Percentiles rank a stretch among this genome's conserved stretches.
Conservation (phyloP, 2,329 filamentous ascomycete species). For the Penicillium sp. region DNA sequence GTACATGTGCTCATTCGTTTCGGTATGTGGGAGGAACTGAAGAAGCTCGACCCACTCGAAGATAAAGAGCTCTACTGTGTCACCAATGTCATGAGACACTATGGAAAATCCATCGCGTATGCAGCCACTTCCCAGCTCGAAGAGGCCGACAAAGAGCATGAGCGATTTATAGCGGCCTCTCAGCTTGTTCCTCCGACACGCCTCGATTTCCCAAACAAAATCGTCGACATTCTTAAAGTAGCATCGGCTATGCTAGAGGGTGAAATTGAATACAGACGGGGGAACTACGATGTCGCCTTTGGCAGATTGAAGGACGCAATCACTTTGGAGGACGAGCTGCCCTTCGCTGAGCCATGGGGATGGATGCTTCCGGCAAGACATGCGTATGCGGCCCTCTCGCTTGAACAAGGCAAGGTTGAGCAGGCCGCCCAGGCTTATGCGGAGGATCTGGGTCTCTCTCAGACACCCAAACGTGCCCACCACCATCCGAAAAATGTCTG, state of each 20-base stretch:
- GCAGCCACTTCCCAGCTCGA: conserved; percentile 60
- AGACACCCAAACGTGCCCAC: conserved; percentile 62
- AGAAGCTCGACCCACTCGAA: conserved; percentile 57
- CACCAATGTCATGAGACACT: conserved; percentile 69
- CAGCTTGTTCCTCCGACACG: conserved; percentile 60
- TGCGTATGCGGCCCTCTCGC: conserved; percentile 67
- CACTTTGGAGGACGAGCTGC: conserved; percentile 62
- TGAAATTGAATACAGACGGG: conserved; percentile 70
- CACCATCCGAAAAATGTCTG: conserved; percentile 74
- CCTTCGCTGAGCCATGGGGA: conserved; percentile 73
- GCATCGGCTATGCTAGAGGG: conserved; percentile 69
- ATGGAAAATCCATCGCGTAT: conserved; percentile 67
- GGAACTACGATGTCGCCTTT: conserved; percentile 63
- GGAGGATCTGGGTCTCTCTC: conserved; percentile 63
- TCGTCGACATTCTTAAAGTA: conserved; percentile 64
- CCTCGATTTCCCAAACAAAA: conserved; percentile 69
- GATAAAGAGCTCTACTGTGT: conserved; percentile 67
- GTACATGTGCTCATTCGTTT: conserved; percentile 73
- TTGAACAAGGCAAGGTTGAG: conserved; percentile 64
- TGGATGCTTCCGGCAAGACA: conserved; percentile 77
- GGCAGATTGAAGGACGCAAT: conserved; percentile 60
- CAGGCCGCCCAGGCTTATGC: conserved; percentile 61
- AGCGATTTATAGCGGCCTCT: conserved; percentile 56
- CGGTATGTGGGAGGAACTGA: conserved; percentile 70
- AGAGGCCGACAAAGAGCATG: conserved; percentile 57